These are phyloP conservation scores for Tulasnella sp. DNA, from an alignment of 768 basidiomycete species.

Conservation along the genomic window DNA sequence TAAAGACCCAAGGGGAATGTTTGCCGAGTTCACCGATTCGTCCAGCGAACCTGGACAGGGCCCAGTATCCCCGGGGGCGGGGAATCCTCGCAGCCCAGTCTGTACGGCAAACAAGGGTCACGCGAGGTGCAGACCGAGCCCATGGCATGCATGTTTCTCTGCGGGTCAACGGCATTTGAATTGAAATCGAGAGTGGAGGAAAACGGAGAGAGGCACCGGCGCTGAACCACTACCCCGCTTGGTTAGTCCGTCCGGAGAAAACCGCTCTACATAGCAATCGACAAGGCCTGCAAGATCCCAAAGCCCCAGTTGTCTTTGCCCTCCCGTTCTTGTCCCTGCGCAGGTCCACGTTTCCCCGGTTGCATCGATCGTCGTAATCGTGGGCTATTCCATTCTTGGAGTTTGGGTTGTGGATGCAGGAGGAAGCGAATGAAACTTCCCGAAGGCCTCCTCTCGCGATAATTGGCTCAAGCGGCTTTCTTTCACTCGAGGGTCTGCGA, in stretches of 20 bases:
- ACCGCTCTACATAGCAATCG: neutral
- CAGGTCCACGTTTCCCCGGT: slow-evolving; percentile 1
- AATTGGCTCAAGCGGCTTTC: neutral
- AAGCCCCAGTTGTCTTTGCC: neutral
- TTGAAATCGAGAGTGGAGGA: neutral
- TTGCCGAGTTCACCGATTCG: neutral
- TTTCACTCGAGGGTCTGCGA: neutral
- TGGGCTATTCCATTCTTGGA: neutral
- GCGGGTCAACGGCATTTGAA: neutral
- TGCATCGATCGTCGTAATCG: neutral
- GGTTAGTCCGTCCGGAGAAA: neutral
- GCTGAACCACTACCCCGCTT: neutral
- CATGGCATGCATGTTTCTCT: neutral
- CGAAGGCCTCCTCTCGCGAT: neutral
- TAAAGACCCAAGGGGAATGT: neutral
- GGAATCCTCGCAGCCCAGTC: neutral
- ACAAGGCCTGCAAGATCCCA: neutral
- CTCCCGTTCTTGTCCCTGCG: neutral
- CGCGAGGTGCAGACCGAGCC: neutral
- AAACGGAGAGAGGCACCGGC: neutral
- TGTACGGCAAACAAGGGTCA: neutral
- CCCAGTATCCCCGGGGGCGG: neutral
- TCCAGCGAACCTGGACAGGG: neutral
- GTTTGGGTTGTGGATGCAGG: neutral
- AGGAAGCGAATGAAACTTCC: neutral